A percentile compares a stretch with the other conserved stretches of the same genome.
Evolutionary conservation across 768 basidiomycete species (phyloP).

Genomic region (Phanerodontia chrysosporium): DNA sequence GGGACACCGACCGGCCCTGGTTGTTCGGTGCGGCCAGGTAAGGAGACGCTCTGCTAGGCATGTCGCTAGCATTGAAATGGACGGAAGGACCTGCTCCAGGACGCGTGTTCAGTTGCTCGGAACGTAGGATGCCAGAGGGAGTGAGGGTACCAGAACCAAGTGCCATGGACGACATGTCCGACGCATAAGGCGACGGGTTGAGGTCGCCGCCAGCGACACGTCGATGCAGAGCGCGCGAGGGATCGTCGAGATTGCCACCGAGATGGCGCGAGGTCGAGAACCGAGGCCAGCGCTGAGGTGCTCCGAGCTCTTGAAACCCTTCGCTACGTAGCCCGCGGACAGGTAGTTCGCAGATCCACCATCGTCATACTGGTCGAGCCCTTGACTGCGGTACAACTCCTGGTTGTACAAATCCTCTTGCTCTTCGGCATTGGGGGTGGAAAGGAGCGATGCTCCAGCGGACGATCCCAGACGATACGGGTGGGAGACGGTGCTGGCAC

Average conservation of each 20-base stretch:
- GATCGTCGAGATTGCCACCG: conserved; percentile 84
- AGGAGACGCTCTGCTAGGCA: conserved; percentile 47
- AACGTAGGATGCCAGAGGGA: conserved; percentile 51
- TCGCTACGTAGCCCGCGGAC: conserved; percentile 58
- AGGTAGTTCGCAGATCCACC: conserved; percentile 49
- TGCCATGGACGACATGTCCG: conserved; percentile 41
- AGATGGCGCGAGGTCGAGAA: conserved; percentile 75
- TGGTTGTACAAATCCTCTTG: conserved; percentile 76
- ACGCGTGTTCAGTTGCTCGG: conserved; percentile 50
- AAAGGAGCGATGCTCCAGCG: conserved; percentile 53
- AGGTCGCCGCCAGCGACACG: conserved; percentile 56
- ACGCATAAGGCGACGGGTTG: conserved; percentile 43
- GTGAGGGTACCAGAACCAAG: conserved; percentile 19
- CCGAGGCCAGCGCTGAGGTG: conserved; percentile 49
- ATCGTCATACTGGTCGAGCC: conserved; percentile 57
- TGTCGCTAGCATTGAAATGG: conserved; percentile 66
- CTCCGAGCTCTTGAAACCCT: conserved; percentile 71
- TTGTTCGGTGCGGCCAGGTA: conserved; percentile 64
- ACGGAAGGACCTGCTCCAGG: conserved; percentile 45
- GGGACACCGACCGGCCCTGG: conserved; percentile 75
- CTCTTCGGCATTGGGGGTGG: conserved; percentile 60
- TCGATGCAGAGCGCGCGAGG: conserved; percentile 64
- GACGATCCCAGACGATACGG: conserved; percentile 75
- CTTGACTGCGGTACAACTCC: conserved; percentile 51
- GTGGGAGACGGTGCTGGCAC: conserved; percentile 90